These are phyloP conservation scores for Silene noctiflora DNA, from an alignment of 179 eudicot genomes.

Conservation along the genomic window DNA sequence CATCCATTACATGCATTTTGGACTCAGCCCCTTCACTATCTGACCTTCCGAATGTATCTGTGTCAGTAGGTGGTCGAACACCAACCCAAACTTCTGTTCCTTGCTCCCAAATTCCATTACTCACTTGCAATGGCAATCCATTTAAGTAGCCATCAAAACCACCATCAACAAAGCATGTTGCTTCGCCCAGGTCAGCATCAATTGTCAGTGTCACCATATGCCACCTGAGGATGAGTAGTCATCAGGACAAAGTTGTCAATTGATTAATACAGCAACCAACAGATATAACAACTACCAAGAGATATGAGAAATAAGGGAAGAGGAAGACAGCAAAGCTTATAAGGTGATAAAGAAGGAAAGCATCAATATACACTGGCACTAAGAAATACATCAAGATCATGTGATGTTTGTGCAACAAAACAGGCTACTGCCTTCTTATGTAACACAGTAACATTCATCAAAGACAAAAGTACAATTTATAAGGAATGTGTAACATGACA, in stretches of 20 bases:
- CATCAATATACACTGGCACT: no score
- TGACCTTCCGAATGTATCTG: constrained; percentile 95
- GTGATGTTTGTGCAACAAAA: no score
- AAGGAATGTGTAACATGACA: background rate
- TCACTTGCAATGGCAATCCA: constrained; percentile 61
- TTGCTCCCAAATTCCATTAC: constrained; percentile 74
- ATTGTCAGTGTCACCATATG: constrained; percentile 84
- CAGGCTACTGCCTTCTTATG: no score
- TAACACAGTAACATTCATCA: background rate
- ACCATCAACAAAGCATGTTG: constrained; percentile 91
- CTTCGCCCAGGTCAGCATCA: constrained; percentile 96
- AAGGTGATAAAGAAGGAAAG: background rate
- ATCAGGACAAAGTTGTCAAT: constrained; percentile 10
- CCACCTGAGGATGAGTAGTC: constrained; percentile 61
- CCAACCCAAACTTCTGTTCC: constrained; percentile 98
- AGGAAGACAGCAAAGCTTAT: background rate
- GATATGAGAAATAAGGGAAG: background rate
- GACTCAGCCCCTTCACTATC: constrained; percentile 96
- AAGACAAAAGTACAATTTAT: background rate
- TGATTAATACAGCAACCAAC: background rate
- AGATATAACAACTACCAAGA: background rate
- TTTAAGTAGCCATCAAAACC: constrained; percentile 79
- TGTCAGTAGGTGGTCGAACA: constrained; percentile 75
- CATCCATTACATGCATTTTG: constrained; percentile 96
- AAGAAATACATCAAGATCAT: no score